phyloP scores from a whole-genome alignment of 2,329 filamentous ascomycete genomes.

The Alternaria dauci region DNA sequence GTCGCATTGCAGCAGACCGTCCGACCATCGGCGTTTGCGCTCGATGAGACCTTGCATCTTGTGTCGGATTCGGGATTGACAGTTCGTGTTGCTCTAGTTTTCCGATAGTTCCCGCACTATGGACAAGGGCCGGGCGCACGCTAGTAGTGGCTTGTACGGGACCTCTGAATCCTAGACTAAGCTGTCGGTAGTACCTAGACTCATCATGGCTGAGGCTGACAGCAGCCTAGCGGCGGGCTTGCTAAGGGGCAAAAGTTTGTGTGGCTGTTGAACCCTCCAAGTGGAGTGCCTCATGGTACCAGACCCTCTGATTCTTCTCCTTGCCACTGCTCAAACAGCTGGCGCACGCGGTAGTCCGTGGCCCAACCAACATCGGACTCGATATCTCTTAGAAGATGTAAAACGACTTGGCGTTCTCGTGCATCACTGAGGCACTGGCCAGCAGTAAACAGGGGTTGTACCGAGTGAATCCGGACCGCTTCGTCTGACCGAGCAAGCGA shows the following conservation, averaged over 20 bases:
- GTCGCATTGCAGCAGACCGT: conserved; percentile 11
- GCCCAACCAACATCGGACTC: conserved; percentile 71
- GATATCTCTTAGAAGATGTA: conserved; percentile 65
- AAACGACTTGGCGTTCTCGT: conserved; percentile 63
- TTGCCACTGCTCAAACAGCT: conserved; percentile 61
- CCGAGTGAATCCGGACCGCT: conserved; percentile 65
- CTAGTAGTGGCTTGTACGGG: conserved; percentile 12
- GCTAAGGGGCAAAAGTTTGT: conserved; percentile 3
- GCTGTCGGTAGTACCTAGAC: conserved; percentile 7
- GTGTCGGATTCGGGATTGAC: conserved; percentile 1
- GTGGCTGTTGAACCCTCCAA: conserved; percentile 2
- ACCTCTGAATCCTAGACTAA: conserved; percentile 1
- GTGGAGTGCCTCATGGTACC: conserved; percentile 26
- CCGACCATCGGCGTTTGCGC: conserved; percentile 9
- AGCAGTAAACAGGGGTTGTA: conserved; percentile 69
- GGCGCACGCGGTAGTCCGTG: conserved; percentile 67
- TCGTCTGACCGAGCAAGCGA: conserved; percentile 65
- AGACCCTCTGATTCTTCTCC: conserved; percentile 41
- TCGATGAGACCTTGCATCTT: conserved; percentile 7
- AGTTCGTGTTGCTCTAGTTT: conserved; percentile 8
- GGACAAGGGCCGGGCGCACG: conserved; percentile 9
- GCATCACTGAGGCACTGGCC: conserved; percentile 66
- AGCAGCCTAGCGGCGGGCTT: conserved; percentile 10
- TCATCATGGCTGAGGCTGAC: conserved; percentile 1
- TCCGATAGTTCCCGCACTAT: conserved; percentile 14